These are phyloP conservation scores for Bathelium albidoporum DNA, from an alignment of 495 filamentous ascomycete genomes.

Conservation along the genomic window DNA sequence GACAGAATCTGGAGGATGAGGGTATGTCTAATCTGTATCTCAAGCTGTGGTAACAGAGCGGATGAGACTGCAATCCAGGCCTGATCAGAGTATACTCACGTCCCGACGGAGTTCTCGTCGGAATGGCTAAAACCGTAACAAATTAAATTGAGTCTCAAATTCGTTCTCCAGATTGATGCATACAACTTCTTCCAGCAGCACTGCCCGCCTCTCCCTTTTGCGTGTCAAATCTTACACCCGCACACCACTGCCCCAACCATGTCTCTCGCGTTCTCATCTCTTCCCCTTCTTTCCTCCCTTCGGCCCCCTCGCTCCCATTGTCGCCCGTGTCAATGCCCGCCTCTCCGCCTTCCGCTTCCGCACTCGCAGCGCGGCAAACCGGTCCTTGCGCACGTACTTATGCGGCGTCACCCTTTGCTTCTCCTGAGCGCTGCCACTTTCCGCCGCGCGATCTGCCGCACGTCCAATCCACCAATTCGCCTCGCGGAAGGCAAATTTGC, in stretches of 20 bases:
- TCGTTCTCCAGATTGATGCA: too few species aligned
- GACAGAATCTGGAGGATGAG: too few species aligned
- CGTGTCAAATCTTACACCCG: background rate
- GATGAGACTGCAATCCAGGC: too few species aligned
- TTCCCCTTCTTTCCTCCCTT: constrained; percentile 33
- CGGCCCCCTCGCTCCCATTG: constrained; percentile 35
- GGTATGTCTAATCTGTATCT: too few species aligned
- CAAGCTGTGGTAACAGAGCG: too few species aligned
- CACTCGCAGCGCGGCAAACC: constrained; percentile 55
- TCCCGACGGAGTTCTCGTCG: too few species aligned
- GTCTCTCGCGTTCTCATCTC: background rate
- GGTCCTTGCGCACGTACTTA: constrained; percentile 45
- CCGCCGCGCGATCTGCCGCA: constrained; percentile 48
- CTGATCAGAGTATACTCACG: too few species aligned
- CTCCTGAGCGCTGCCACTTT: constrained; percentile 20
- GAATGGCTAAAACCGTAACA: too few species aligned
- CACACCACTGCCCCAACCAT: background rate
- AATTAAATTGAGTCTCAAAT: too few species aligned
- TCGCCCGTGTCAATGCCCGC: constrained; percentile 45
- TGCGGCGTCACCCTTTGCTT: constrained; percentile 12
- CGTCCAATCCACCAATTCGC: constrained; percentile 77
- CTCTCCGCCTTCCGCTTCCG: constrained; percentile 41
- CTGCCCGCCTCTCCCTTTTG: background rate
- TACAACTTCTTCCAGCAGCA: background rate
- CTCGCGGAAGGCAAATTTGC: constrained; percentile 48